Conservation (phyloP, 148 eudicot species). For the Vaccinium corymbosum region DNA sequence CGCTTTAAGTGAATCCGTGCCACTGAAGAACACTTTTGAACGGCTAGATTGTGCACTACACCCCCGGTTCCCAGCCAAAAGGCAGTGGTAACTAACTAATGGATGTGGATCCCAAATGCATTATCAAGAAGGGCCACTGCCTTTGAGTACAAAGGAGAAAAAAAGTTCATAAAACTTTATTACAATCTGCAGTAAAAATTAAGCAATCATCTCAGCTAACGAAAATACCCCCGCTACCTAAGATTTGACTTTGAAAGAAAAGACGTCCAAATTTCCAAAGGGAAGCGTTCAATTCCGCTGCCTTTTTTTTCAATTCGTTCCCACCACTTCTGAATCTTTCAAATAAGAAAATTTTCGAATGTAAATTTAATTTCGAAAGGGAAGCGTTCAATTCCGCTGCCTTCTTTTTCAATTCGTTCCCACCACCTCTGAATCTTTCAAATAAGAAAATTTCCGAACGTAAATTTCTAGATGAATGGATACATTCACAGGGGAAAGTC, state of each 20-base stretch:
- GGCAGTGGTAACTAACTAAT: background rate
- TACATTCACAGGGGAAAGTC: background rate
- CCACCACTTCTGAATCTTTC: background rate
- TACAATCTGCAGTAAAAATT: background rate
- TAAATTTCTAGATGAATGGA: background rate
- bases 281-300: background rate
- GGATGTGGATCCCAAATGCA: background rate
- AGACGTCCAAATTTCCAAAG: background rate
- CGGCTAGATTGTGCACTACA: too few relatives aligned
- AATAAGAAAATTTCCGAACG: background rate
- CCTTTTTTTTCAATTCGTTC: background rate
- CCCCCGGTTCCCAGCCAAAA: background rate
- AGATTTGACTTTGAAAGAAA: background rate
- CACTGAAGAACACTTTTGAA: too few relatives aligned
- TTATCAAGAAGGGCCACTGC: background rate
- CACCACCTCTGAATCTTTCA: background rate
- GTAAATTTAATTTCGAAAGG: background rate
- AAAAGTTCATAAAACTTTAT: background rate
- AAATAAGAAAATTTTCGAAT: background rate
- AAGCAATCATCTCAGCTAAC: slow-evolving; percentile 6
- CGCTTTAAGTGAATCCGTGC: too few relatives aligned
- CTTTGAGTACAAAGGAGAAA: too few relatives aligned
- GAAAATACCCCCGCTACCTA: background rate
- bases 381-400: background rate
- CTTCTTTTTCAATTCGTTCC: background rate